Percentiles rank a stretch among this genome's conserved stretches.
Evolutionary conservation across 345 rosid genomes (phyloP).

Genomic region (Jatropha curcas): DNA sequence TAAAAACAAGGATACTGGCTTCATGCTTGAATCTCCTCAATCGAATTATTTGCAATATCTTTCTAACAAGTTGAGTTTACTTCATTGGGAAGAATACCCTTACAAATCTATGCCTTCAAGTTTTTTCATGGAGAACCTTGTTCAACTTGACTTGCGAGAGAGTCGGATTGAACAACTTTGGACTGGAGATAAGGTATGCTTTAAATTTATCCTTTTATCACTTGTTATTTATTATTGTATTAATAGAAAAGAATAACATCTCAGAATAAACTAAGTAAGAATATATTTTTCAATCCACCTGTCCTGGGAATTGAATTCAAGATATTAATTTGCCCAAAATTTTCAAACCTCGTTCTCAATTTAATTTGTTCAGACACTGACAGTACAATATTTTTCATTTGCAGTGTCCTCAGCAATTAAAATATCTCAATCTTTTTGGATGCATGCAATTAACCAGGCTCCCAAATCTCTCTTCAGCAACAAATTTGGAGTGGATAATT

Average conservation of each 20-base stretch:
- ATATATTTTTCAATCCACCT: no score
- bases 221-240: no score
- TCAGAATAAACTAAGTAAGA: no score
- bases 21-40: neutral
- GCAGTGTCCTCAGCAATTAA: neutral
- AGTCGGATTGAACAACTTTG: neutral
- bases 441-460: neutral
- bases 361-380: no score
- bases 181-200: neutral
- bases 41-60: neutral
- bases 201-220: neutral
- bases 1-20: neutral
- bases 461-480: neutral
- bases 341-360: no score
- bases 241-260: no score
- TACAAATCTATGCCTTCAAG: neutral
- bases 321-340: no score
- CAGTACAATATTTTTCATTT: neutral
- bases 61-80: neutral
- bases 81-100: conserved; percentile 8
- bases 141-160: neutral
- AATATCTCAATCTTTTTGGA: neutral
- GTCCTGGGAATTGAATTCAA: no score
- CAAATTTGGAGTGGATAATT: neutral
- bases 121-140: conserved; percentile 6